These are phyloP conservation scores for Solanum medicagineum DNA, from an alignment of 257 asterid species.

Conservation along the genomic window DNA sequence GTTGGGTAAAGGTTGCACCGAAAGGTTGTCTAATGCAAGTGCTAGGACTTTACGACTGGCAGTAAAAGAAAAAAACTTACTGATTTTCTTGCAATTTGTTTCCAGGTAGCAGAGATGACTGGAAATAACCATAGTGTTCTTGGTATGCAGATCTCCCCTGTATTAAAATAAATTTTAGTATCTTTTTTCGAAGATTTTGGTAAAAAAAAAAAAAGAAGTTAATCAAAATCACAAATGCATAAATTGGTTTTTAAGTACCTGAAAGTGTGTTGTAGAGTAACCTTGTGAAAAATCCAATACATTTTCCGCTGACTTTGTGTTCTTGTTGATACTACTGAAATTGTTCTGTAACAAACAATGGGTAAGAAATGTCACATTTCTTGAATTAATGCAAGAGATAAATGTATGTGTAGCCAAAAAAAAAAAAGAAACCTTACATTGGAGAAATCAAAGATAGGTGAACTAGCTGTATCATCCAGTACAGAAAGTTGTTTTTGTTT, in stretches of 20 bases:
- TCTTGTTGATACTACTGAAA: constrained; percentile 4
- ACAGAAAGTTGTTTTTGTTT: constrained; percentile 25
- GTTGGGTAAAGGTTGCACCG: no score
- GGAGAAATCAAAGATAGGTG: constrained; percentile 50
- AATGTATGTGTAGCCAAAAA: background rate
- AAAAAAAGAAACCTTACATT: constrained; percentile 23
- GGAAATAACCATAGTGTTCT: constrained; percentile 36
- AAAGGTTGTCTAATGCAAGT: no score
- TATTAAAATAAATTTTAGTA: background rate
- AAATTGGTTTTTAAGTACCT: constrained; percentile 17
- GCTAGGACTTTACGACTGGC: background rate
- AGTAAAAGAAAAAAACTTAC: constrained; percentile 23
- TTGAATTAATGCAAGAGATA: background rate
- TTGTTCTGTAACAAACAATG: constrained; percentile 17
- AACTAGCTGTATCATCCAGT: constrained; percentile 91
- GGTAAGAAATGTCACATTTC: background rate
- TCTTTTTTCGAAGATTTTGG: background rate
- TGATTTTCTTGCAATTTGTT: constrained; percentile 57
- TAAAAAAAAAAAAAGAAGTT: background rate
- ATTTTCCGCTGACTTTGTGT: constrained; percentile 31
- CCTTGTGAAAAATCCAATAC: constrained; percentile 72
- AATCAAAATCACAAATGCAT: background rate
- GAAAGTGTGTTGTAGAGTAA: constrained; percentile 66
- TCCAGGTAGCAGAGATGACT: constrained; percentile 31
- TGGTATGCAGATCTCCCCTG: constrained; percentile 51